phyloP scores from a whole-genome alignment of 306 rosid species.

The Cicer pinnatifidum region DNA sequence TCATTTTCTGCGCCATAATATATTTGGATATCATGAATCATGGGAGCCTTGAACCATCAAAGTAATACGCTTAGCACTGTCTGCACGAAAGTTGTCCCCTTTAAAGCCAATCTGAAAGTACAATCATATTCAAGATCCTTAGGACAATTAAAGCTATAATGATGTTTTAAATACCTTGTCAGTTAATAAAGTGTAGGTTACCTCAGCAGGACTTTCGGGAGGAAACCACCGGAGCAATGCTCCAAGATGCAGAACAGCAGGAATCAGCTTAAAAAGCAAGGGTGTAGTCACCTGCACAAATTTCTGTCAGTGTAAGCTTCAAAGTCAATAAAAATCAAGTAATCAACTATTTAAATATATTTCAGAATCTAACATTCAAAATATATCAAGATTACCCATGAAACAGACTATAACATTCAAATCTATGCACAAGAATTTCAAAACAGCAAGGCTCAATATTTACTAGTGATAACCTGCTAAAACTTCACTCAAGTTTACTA shows the following conservation, averaged over 20 bases:
- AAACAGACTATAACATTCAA: constrained; percentile 36
- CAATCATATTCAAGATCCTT: constrained; percentile 48
- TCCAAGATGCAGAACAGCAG: constrained; percentile 86
- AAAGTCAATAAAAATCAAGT: constrained; percentile 37
- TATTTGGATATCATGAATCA: constrained; percentile 63
- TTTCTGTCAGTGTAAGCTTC: constrained; percentile 37
- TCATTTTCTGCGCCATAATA: constrained; percentile 52
- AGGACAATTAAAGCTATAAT: constrained; percentile 39
- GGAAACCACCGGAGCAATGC: constrained; percentile 85
- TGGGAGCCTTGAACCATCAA: constrained; percentile 78
- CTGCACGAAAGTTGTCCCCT: constrained; percentile 75
- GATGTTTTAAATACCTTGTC: constrained; percentile 10
- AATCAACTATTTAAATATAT: constrained; percentile 18
- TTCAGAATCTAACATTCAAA: constrained; percentile 30
- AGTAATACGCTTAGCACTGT: constrained; percentile 75
- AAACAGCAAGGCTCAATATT: constrained; percentile 27
- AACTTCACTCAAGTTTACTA: constrained; percentile 26
- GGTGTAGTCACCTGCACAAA: constrained; percentile 94
- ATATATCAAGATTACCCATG: constrained; percentile 22
- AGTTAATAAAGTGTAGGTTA: constrained; percentile 47
- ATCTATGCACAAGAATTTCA: constrained; percentile 23
- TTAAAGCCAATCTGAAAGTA: constrained; percentile 70
- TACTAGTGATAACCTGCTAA: constrained; percentile 20
- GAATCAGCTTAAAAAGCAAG: constrained; percentile 92
- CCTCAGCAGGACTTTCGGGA: constrained; percentile 75